Base-by-base conservation (phyloP, 2,329 filamentous ascomycete genomes). In the Colletotrichum agaves region DNA sequence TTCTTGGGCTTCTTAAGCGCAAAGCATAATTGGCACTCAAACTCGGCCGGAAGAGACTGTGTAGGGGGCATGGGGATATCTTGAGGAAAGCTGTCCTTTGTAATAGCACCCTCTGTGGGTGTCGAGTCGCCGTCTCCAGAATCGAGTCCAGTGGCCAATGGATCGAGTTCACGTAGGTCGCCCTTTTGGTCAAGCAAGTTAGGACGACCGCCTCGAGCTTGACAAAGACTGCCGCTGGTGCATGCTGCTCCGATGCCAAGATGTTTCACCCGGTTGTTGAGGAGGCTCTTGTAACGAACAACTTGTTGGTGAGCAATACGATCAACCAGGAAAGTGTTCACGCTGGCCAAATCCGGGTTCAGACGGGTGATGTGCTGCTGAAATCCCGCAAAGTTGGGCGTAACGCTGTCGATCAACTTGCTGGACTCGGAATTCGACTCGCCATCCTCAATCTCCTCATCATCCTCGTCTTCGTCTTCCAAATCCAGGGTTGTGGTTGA, bases 21-120 rank as follows among this genome's bases (percentile, higher is more conserved):
- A 81, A 93, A 97, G 80, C 94, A 97, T 21, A 97, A 82, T 41
- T 92, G 91, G 72, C 94, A 98, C 80, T 98, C 94, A 69, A 97
- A 95, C 74, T 95, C 90, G 3, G 94, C 93, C 0, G 94, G 94
- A 6, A 98, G 84, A 15, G 87, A 87, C 65, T 83, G 85, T 2
- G 93, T 91, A 2, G 93, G 93, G 5, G 94, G 94, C 78, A 93
- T 87, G 6, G 93, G 93, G 5, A 97, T 93, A 21, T 93, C 93
- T 4, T 81, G 80, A 0, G 94, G 93, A 74, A 97, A 97, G 70
- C 89, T 91, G 17, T 94, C 91, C 10, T 87, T 83, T 12, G 85
- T 89, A 52, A 94, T 88, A 3, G 87, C 84, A 2, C 89, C 90
- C 72, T 97, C 93, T 2, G 86, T 83, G 4, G 85, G 84, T n/a